Base-by-base conservation (phyloP, 2,329 filamentous ascomycete genomes). In the Colletotrichum incanum region DNA sequence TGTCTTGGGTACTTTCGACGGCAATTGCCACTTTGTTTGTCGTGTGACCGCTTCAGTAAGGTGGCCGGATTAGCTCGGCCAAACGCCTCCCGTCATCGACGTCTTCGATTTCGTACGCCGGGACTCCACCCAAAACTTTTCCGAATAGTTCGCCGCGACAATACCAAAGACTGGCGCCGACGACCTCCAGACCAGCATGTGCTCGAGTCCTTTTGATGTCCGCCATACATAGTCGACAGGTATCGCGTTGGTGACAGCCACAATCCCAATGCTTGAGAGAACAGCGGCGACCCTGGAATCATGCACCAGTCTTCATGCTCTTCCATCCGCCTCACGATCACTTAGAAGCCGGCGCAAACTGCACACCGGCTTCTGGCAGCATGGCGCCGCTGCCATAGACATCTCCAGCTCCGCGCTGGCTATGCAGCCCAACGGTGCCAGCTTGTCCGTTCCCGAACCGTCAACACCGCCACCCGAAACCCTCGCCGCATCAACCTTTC, bases 241-340 rank as follows among this genome's bases (percentile, higher is more conserved):
- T 54, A 34, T 50, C 20, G 58, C 47, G 37, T 59, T 43, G 65
- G 66, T 60, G 70, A 70, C 59, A 65, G 41, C 55, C 49, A 67
- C 67, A 54, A 43, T 65, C 18, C 83, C 82, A 80, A 89, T 90
- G 87, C 86, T 90, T 77, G 88, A 90, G 84, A 86, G 87, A 84
- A 88, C 88, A 68, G 86, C 87, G 50, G 84, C 85, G 73, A 84
- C 83, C 79, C 80, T 90, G 80, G 88, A 90, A 85, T 85, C 87
- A 80, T 86, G 86, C 82, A 84, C 83, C 75, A 82, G 90, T 78
- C 86, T 87, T 79, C 84, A 87, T 80, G 83, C 88, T 73, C 81
- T 89, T 67, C 84, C 85, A 47, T 76, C 81, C 55, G 70, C 70
- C 41, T 76, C 80, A 56, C 77, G 76, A 56, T 75, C 81, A 59